These are phyloP conservation scores for Metarhizium anisopliae DNA, from an alignment of 2,329 filamentous ascomycete species.

Conservation along the genomic window DNA sequence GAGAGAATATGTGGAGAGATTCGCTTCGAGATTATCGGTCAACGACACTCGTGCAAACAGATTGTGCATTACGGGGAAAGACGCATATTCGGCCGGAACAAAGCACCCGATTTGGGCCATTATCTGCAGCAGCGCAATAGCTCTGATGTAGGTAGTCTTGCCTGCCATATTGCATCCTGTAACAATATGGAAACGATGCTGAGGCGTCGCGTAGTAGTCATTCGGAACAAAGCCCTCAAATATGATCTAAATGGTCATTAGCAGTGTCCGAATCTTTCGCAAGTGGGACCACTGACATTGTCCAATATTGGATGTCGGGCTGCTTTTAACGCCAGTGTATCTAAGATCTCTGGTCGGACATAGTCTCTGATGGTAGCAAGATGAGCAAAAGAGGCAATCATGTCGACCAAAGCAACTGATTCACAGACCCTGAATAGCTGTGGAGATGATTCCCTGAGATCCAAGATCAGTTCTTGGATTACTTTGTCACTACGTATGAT, in stretches of 20 bases:
- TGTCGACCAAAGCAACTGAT: conserved; percentile 77
- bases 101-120: conserved; percentile 94
- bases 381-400: conserved; percentile 71
- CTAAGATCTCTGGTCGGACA: conserved; percentile 58
- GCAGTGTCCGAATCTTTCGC: not conserved
- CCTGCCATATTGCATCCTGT: conserved; percentile 98
- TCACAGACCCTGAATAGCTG: conserved; percentile 78
- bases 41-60: conserved; percentile 83
- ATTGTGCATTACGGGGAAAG: conserved; percentile 70
- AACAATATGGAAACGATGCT: conserved; percentile 82
- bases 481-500: conserved; percentile 73
- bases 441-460: conserved; percentile 64
- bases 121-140: conserved; percentile 72
- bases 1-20: conserved; percentile 84
- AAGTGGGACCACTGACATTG: conserved; percentile 33
- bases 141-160: conserved; percentile 90
- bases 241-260: conserved; percentile 37
- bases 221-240: conserved; percentile 70
- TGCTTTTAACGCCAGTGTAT: conserved; percentile 61
- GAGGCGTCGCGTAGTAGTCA: conserved; percentile 74
- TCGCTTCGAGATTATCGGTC: conserved; percentile 81
- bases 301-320: conserved; percentile 75
- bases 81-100: conserved; percentile 77
- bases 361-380: conserved; percentile 54
- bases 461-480: conserved; percentile 60